Evolutionary conservation across 305 asterid species (phyloP).

Genomic region (Solanum hybrid): DNA sequence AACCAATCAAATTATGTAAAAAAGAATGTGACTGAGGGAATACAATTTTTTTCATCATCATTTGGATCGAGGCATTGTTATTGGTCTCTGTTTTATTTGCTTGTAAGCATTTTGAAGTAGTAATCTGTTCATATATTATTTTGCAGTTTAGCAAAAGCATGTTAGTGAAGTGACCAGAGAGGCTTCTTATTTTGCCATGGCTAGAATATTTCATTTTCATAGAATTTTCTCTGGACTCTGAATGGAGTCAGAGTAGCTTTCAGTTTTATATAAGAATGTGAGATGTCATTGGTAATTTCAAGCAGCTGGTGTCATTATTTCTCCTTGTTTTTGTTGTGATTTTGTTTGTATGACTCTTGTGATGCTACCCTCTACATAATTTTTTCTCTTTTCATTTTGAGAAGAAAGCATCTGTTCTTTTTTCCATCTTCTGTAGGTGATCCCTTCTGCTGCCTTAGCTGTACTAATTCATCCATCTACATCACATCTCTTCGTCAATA

Average conservation of each 20-base stretch:
- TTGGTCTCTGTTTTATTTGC: background rate
- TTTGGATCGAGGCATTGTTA: background rate
- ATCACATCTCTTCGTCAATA: conserved; percentile 28
- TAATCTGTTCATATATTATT: background rate
- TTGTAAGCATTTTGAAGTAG: background rate
- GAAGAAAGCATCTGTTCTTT: background rate
- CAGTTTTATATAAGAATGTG: background rate
- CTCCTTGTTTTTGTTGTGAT: background rate
- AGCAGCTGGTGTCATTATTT: background rate
- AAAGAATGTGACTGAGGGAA: background rate
- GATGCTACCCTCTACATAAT: background rate
- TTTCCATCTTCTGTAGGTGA: conserved; percentile 16
- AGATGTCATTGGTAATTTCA: background rate
- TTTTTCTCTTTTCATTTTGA: background rate
- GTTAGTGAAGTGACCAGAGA: background rate
- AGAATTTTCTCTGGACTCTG: background rate
- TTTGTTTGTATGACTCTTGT: background rate
- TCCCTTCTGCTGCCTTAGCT: conserved; percentile 39
- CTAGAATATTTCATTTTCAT: background rate
- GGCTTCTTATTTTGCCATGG: background rate
- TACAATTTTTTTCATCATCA: background rate
- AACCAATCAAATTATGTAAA: background rate
- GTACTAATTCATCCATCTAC: conserved; percentile 35
- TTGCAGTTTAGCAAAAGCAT: background rate
- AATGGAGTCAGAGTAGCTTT: background rate